phyloP scores from a whole-genome alignment of 2,329 filamentous ascomycete genomes.

The Nemania bipapillata region DNA sequence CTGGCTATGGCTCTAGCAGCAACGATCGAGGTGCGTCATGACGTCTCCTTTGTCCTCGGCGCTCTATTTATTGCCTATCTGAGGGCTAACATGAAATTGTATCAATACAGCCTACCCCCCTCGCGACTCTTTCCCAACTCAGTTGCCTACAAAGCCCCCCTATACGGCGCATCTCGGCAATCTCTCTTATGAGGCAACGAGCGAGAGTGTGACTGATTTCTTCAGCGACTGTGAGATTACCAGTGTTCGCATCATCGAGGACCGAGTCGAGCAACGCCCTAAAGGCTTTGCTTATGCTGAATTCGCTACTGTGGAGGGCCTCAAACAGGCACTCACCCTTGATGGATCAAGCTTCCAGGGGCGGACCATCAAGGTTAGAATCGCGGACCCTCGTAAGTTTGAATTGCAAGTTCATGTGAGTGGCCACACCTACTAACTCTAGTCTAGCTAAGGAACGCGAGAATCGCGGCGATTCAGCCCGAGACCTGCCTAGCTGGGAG shows the following conservation, averaged over 20 bases:
- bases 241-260: conserved; percentile 95
- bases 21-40: conserved; percentile 52
- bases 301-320: conserved; percentile 84
- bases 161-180: conserved; percentile 97
- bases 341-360: conserved; percentile 87
- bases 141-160: conserved; percentile 87
- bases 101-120: conserved; percentile 63
- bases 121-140: conserved; percentile 78
- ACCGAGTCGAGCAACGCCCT: conserved; percentile 90
- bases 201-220: conserved; percentile 83
- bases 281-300: conserved; percentile 99
- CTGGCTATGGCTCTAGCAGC: conserved; percentile 40
- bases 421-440: conserved; percentile 52
- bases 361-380: conserved; percentile 89
- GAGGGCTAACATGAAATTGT: conserved; percentile 6
- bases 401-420: conserved; percentile 12
- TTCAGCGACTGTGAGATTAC: conserved; percentile 86
- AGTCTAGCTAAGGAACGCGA: conserved; percentile 82
- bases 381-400: conserved; percentile 94
- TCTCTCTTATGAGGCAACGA: conserved; percentile 91
- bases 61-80: background rate
- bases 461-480: conserved; percentile 69
- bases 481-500: conserved; percentile 90
- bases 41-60: background rate
- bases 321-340: conserved; percentile 88